These are phyloP conservation scores for Limonium bicolor DNA, from an alignment of 148 eudicot species.

Conservation along the genomic window DNA sequence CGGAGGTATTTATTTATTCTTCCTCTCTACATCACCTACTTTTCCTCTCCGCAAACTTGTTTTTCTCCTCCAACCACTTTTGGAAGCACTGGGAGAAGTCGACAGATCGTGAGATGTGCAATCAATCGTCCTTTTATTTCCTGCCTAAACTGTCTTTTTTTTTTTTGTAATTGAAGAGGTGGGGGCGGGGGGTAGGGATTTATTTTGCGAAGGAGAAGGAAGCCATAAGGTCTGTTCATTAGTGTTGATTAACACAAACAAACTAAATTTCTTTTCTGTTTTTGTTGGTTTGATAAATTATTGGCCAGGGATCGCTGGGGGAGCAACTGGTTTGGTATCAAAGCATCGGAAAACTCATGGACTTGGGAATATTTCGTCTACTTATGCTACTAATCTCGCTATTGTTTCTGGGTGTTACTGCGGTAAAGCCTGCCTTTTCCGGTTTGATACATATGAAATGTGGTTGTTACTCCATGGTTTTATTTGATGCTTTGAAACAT, in stretches of 20 bases:
- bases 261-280: slow-evolving; percentile 2
- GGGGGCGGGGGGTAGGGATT: not conserved
- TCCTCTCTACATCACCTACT: slow-evolving; percentile 1
- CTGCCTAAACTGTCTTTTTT: not conserved
- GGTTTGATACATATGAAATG: not conserved
- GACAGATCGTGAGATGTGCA: not conserved
- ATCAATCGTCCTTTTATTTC: not conserved
- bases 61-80: not conserved
- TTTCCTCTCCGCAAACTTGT: not conserved
- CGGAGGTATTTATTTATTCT: slow-evolving; percentile 31
- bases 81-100: not conserved
- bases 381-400: slow-evolving; percentile 81
- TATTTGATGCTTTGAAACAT: not conserved
- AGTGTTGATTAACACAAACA: too few species aligned
- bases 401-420: slow-evolving; percentile 71
- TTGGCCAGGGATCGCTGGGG: slow-evolving; percentile 53
- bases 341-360: slow-evolving; percentile 64
- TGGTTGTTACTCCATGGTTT: not conserved
- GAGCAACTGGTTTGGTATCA: slow-evolving; percentile 48
- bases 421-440: slow-evolving; percentile 26
- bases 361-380: slow-evolving; percentile 46
- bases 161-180: not conserved
- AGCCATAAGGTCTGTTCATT: too few species aligned
- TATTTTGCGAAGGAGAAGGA: too few species aligned
- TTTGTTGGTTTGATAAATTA: not conserved